Percentiles rank a stretch among this genome's conserved stretches.
phyloP scores from a whole-genome alignment of 192 early-diverging fungal species.

The Coemansia sp. region DNA sequence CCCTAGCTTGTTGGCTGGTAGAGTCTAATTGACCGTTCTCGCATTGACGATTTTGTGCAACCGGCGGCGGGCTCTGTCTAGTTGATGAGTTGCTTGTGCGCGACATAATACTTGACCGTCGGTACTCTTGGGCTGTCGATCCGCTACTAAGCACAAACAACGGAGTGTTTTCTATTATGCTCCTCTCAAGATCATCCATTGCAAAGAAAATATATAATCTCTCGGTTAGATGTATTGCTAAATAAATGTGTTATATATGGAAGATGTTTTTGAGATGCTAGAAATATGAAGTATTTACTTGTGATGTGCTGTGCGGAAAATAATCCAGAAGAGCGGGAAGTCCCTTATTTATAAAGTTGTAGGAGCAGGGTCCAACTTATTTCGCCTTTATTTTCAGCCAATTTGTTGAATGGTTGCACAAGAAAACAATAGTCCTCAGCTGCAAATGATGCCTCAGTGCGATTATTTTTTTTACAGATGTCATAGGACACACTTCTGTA shows the following conservation, averaged over 20 bases:
- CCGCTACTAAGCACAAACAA: slow-evolving; percentile 48
- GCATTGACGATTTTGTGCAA: background rate
- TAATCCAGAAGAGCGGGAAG: background rate
- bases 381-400: background rate
- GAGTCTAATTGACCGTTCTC: background rate
- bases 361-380: background rate
- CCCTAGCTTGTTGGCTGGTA: background rate
- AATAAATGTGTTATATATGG: background rate
- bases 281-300: background rate
- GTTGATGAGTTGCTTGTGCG: slow-evolving; percentile 41
- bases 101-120: slow-evolving; percentile 44
- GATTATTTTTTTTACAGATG: too few relatives aligned
- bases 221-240: background rate
- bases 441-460: background rate
- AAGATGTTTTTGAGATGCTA: background rate
- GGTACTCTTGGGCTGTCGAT: slow-evolving; percentile 39
- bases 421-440: background rate
- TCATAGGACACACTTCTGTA: too few relatives aligned
- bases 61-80: slow-evolving; percentile 1
- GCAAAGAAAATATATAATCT: background rate
- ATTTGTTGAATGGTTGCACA: background rate
- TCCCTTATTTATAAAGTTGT: background rate
- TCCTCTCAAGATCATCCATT: background rate
- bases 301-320: slow-evolving; percentile 12
- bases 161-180: slow-evolving; percentile 24